phyloP scores from a whole-genome alignment of 768 basidiomycete species.

The Dentipellis sp. region DNA sequence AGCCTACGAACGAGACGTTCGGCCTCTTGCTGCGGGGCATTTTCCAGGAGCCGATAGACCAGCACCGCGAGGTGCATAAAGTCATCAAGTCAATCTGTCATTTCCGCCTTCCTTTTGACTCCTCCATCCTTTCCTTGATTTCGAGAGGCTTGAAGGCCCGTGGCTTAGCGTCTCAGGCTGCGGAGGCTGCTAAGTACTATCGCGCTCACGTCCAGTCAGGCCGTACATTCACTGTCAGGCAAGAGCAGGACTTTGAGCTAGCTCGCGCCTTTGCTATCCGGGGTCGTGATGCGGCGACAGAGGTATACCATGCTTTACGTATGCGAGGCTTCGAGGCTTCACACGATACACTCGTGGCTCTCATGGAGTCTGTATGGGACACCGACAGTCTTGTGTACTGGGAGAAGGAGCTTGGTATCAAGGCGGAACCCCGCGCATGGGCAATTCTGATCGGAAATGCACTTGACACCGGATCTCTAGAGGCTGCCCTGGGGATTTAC shows the following conservation, averaged over 20 bases:
- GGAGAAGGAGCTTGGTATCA: constrained; percentile 31
- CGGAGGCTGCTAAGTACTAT: constrained; percentile 11
- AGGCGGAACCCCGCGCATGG: constrained; percentile 40
- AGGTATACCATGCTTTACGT: constrained; percentile 4
- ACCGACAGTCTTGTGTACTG: constrained; percentile 16
- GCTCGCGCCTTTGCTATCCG: not conserved
- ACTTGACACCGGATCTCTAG: constrained; percentile 27
- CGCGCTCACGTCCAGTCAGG: not conserved
- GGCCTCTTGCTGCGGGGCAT: constrained; percentile 37
- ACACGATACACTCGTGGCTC: constrained; percentile 6
- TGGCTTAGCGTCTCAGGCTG: constrained; percentile 6
- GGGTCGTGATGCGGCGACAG: not conserved
- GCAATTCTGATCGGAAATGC: constrained; percentile 45
- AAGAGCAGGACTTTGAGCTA: constrained; percentile 7
- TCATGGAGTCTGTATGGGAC: constrained; percentile 5
- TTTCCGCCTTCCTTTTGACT: constrained; percentile 11
- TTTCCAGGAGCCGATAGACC: constrained; percentile 18
- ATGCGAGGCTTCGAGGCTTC: constrained; percentile 7
- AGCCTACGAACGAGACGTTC: constrained; percentile 39
- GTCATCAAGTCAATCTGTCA: constrained; percentile 9
- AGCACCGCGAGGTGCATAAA: constrained; percentile 5
- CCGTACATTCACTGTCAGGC: not conserved
- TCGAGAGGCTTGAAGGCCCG: constrained; percentile 11
- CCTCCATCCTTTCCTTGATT: constrained; percentile 8
- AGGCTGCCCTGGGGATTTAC: constrained; percentile 42